Base-by-base conservation (phyloP, 305 asterid species). In the Fraxinus velutina region DNA sequence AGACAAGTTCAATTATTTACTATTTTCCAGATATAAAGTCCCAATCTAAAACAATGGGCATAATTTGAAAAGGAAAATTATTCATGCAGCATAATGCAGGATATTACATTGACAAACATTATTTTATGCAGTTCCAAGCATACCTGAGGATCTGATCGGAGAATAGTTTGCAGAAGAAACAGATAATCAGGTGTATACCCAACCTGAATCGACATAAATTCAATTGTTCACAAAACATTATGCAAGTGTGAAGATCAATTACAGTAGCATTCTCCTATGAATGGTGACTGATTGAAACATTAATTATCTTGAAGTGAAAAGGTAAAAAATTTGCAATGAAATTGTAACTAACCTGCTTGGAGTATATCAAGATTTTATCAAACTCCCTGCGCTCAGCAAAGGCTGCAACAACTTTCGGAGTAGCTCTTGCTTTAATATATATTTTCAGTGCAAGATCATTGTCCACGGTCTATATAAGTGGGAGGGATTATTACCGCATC, bases 351-450 rank as follows among this genome's bases (percentile, higher is more conserved):
- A 93, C 99, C 99, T 96, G 98, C 93, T 96, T 94, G 55, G 99
- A 96, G 93, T 96, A 96, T 78, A 96, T 93, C 89, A 96, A 84
- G 81, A 96, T 96, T 86, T 96, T 96, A 92, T 96, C 99, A 19
- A 96, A 96, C 88, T 96, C 99, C 83, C 97, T 90, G 75, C 98
- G 96, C 88, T 96, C 99, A 62, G 99, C 99, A 90, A 96, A 96
- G 82, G 99, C 99, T 78, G 99, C 99, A 75, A 96, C 98, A 81
- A 96, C 99, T 85, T 96, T 96, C 4, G 99, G 99, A 30, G 99
- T 96, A 47, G 98, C 97, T 88, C 98, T 94, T 36, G 99, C 99
- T 94, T 96, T 96, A 79, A 96, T 93, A 85, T 89, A 96, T 86
- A 96, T 96, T 85, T 96, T 96, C 85, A 96, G 88, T 39, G 99